These are phyloP conservation scores for Malassezia sympodialis DNA, from an alignment of 1,284 basidiomycete genomes.

Conservation along the genomic window DNA sequence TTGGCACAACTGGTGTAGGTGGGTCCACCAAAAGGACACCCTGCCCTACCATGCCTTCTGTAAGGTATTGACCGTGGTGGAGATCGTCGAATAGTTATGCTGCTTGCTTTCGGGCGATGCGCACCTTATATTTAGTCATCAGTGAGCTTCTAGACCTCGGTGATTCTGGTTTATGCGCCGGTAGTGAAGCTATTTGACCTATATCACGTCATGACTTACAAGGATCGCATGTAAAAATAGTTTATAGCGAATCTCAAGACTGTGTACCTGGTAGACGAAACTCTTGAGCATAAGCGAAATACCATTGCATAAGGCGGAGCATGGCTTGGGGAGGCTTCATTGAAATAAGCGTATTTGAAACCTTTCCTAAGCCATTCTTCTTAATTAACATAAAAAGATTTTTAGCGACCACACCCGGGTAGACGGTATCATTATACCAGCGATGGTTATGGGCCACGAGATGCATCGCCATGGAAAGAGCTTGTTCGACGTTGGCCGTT, in stretches of 20 bases:
- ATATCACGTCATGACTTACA: neutral
- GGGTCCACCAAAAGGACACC: neutral
- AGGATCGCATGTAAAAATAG: neutral
- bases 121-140: too few species aligned
- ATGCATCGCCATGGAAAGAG: slow-evolving; percentile 79
- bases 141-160: too few species aligned
- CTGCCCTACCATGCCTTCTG: neutral
- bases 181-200: too few species aligned
- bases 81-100: neutral
- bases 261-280: slow-evolving; percentile 30
- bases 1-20: neutral
- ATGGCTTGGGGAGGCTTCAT: slow-evolving; percentile 54
- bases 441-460: slow-evolving; percentile 79
- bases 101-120: too few species aligned
- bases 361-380: slow-evolving; percentile 88
- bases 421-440: slow-evolving; percentile 56
- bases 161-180: too few species aligned
- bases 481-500: slow-evolving; percentile 79
- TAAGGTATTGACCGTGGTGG: neutral
- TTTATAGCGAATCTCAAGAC: neutral
- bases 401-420: slow-evolving; percentile 78
- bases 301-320: slow-evolving; percentile 24
- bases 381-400: slow-evolving; percentile 84
- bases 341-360: slow-evolving; percentile 81
- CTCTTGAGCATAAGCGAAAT: slow-evolving; percentile 17